Evolutionary conservation across 225 moss, liverwort and hornwort genomes (phyloP).

Genomic region (Marchantia paleacea): DNA sequence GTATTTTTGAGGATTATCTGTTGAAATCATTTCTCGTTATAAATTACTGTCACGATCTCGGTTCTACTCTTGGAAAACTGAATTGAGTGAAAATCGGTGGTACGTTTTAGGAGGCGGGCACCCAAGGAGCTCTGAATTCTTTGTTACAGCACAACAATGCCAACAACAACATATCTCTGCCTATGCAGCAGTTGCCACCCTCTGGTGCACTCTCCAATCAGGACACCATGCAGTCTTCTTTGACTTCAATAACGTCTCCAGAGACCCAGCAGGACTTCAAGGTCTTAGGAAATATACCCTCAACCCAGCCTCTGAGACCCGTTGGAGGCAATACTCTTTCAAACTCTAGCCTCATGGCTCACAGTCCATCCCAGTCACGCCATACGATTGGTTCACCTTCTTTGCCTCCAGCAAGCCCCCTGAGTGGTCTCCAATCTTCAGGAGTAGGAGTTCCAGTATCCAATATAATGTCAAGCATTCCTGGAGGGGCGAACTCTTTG

Average conservation of each 20-base stretch:
- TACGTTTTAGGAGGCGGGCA: conserved; percentile 51
- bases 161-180: conserved; percentile 42
- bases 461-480: conserved; percentile 53
- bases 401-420: conserved; percentile 41
- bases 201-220: conserved; percentile 58
- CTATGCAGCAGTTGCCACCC: conserved; percentile 60
- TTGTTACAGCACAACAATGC: conserved; percentile 58
- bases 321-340: conserved; percentile 49
- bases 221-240: conserved; percentile 64
- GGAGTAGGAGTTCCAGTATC: conserved; percentile 50
- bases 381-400: conserved; percentile 55
- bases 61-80: neutral
- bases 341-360: conserved; percentile 49
- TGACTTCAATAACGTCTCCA: conserved; percentile 62
- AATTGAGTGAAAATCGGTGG: neutral
- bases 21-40: neutral
- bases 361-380: conserved; percentile 68
- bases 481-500: conserved; percentile 53
- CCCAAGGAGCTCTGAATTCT: conserved; percentile 44
- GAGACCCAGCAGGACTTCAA: conserved; percentile 48
- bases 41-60: neutral
- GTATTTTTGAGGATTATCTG: neutral
- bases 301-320: conserved; percentile 50
- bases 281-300: conserved; percentile 35
- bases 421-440: conserved; percentile 34